Evolutionary conservation across 306 rosid genomes (phyloP).

Genomic region (Castanospermum australe): DNA sequence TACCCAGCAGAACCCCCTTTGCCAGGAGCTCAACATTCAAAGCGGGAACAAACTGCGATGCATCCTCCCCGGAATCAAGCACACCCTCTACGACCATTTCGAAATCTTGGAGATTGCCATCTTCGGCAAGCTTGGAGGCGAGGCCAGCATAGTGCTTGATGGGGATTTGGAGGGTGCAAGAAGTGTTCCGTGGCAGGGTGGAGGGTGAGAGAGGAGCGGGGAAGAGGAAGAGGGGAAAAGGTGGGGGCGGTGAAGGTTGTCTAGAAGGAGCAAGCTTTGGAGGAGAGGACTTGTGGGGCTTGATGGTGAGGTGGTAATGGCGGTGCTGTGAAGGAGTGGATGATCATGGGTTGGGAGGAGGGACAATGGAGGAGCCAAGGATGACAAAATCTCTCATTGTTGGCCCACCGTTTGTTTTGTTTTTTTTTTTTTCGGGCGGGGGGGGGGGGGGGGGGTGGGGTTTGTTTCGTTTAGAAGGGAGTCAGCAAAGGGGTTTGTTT

Average conservation of each 20-base stretch:
- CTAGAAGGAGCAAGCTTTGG: constrained; percentile 38
- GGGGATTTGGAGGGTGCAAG: constrained; percentile 30
- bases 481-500: too few species aligned
- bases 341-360: constrained; percentile 35
- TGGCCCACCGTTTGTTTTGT: constrained; percentile 39
- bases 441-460: too few species aligned
- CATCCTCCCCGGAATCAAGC: constrained; percentile 43
- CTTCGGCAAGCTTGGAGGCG: constrained; percentile 59
- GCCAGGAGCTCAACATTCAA: constrained; percentile 49
- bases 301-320: constrained; percentile 19
- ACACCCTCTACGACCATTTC: constrained; percentile 47
- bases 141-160: constrained; percentile 44
- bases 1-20: constrained; percentile 42
- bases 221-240: constrained; percentile 41
- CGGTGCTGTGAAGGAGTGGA: constrained; percentile 30
- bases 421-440: too few species aligned
- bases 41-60: constrained; percentile 40
- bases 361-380: constrained; percentile 60
- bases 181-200: constrained; percentile 36
- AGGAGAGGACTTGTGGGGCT: constrained; percentile 39
- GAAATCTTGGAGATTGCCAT: constrained; percentile 48
- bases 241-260: constrained; percentile 5
- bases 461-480: too few species aligned
- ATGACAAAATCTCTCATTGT: constrained; percentile 67
- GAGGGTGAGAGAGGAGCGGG: too few species aligned